phyloP scores from a whole-genome alignment of 805 yeast species.

The Suhomyces vadensis region DNA sequence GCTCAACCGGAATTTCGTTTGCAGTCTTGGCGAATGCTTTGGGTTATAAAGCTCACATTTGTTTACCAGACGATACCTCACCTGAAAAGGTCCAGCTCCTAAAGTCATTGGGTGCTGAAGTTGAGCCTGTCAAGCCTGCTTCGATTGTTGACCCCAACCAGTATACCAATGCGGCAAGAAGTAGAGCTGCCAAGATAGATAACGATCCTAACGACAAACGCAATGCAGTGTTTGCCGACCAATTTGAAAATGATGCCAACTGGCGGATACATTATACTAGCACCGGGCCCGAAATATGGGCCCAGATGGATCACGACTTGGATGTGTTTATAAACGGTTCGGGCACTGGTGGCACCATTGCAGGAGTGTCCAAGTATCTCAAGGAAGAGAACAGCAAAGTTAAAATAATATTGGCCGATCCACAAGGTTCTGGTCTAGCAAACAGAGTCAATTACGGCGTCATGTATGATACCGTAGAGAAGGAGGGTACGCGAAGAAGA shows the following conservation, averaged over 20 bases:
- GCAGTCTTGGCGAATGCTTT: conserved; percentile 86
- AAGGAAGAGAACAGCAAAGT: conserved; percentile 49
- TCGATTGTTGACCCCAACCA: conserved; percentile 92
- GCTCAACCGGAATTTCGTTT: conserved; percentile 93
- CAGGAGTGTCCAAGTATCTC: conserved; percentile 26
- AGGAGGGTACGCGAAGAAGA: conserved; percentile 89
- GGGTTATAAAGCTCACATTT: conserved; percentile 91
- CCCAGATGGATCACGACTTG: conserved; percentile 62
- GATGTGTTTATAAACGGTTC: conserved; percentile 88
- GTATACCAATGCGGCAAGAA: conserved; percentile 84
- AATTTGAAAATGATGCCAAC: conserved; percentile 89
- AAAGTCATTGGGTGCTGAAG: conserved; percentile 72
- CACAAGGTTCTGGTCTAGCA: conserved; percentile 91
- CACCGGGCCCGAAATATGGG: conserved; percentile 92
- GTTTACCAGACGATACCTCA: conserved; percentile 91
- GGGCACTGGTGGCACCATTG: conserved; percentile 70
- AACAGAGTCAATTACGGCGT: conserved; percentile 87
- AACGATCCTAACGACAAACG: conserved; percentile 35
- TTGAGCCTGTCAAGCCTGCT: conserved; percentile 90
- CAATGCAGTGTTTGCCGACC: conserved; percentile 87
- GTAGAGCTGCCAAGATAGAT: conserved; percentile 56
- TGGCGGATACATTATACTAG: conserved; percentile 81
- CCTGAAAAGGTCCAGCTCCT: conserved; percentile 75
- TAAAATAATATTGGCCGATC: conserved; percentile 78
- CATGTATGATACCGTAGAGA: conserved; percentile 87